phyloP scores from a whole-genome alignment of 2,329 filamentous ascomycete genomes.

The Monilinia fructigena region DNA sequence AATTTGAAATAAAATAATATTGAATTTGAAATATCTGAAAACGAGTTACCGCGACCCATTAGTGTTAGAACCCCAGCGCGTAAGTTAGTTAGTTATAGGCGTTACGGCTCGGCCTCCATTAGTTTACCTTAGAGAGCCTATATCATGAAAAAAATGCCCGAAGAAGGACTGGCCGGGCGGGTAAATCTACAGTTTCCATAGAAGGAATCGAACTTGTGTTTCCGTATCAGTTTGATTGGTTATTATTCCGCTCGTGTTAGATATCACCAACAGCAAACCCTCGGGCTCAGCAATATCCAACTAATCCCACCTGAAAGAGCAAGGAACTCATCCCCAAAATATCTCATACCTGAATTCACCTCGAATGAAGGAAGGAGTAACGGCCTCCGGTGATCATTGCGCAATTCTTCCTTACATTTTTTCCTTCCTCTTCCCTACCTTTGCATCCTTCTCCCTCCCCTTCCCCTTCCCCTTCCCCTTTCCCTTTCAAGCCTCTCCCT shows the following conservation, averaged over 20 bases:
- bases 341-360: conserved; percentile 5
- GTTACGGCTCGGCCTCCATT: not conserved
- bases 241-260: not conserved
- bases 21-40: not conserved
- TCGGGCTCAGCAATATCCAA: not conserved
- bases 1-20: not conserved
- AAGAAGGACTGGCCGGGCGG: not conserved
- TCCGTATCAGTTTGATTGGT: not conserved
- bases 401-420: conserved; percentile 19
- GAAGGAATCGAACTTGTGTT: not conserved
- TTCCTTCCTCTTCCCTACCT: not conserved
- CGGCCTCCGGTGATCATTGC: conserved; percentile 11
- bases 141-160: not conserved
- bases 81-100: not conserved
- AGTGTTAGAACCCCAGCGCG: not conserved
- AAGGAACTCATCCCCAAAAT: not conserved
- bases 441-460: not conserved
- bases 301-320: not conserved
- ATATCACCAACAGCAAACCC: conserved; percentile 1
- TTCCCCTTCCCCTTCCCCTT: no score
- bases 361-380: conserved; percentile 1
- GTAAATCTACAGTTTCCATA: conserved; percentile 5
- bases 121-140: not conserved
- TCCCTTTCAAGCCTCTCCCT: not conserved
- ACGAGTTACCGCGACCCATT: not conserved